Evolutionary conservation across 2,329 filamentous ascomycete genomes (phyloP).

Genomic region (Tolypocladium tropicale): DNA sequence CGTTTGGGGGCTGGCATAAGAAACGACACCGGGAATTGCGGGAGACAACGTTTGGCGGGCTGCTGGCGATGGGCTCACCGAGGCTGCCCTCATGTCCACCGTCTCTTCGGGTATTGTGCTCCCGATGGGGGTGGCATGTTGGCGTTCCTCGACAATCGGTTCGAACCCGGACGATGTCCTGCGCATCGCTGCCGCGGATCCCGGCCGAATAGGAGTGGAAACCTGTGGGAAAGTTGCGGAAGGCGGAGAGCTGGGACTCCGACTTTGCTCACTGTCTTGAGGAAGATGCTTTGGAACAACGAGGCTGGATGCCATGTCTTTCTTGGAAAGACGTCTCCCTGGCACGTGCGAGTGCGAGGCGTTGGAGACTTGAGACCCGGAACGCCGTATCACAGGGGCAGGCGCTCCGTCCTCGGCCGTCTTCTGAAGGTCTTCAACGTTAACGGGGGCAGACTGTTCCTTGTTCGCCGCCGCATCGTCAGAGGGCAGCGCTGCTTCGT

Average conservation of each 20-base stretch:
- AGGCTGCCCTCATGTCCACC: slow-evolving; percentile 1
- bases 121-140: slow-evolving; percentile 6
- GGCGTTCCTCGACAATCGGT: slow-evolving; percentile 34
- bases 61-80: slow-evolving; percentile 10
- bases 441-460: slow-evolving; percentile 51
- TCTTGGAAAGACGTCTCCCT: slow-evolving; percentile 4
- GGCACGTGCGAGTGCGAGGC: slow-evolving; percentile 11
- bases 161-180: slow-evolving; percentile 21
- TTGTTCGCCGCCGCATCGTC: slow-evolving; percentile 8
- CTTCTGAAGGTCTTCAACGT: slow-evolving; percentile 54
- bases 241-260: slow-evolving; percentile 12
- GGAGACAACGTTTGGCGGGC: slow-evolving; percentile 13
- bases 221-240: slow-evolving; percentile 5
- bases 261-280: slow-evolving; percentile 1
- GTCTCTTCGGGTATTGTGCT: slow-evolving; percentile 4
- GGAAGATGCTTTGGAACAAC: background rate
- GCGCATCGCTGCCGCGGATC: slow-evolving; percentile 6
- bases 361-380: slow-evolving; percentile 17
- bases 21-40: slow-evolving; percentile 34
- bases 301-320: background rate
- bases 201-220: background rate
- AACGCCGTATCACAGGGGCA: slow-evolving; percentile 14
- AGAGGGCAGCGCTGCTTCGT: slow-evolving; percentile 20
- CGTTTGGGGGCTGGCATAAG: slow-evolving; percentile 42
- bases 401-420: slow-evolving; percentile 44